phyloP scores from a whole-genome alignment of 768 basidiomycete genomes.

The Hypholoma fasciculare region DNA sequence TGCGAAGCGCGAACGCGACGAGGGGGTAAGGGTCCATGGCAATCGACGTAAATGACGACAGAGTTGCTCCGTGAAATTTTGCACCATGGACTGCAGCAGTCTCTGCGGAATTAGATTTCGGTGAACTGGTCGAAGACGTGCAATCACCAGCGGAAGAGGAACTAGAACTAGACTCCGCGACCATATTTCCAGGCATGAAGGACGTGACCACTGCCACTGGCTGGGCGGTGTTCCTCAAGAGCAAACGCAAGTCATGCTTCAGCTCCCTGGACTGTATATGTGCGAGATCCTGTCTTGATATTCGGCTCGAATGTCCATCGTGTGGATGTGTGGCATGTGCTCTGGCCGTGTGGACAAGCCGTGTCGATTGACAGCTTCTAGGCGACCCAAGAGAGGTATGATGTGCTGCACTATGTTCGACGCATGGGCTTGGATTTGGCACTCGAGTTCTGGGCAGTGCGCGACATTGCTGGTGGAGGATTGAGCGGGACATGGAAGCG shows the following conservation, averaged over 20 bases:
- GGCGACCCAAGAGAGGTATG: too few species aligned
- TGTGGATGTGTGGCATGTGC: not conserved
- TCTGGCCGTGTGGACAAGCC: not conserved
- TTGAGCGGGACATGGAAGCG: conserved; percentile 2
- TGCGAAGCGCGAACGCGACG: conserved; percentile 85
- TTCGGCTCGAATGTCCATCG: not conserved
- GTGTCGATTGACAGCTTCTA: not conserved
- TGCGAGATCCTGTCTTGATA: not conserved
- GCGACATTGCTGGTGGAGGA: conserved; percentile 5
- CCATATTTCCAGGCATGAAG: conserved; percentile 42
- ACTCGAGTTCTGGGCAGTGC: not conserved
- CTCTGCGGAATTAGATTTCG: not conserved
- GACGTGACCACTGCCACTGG: conserved; percentile 87
- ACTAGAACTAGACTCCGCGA: not conserved
- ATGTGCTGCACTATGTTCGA: not conserved
- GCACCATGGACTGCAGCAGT: not conserved
- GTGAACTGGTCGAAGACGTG: not conserved
- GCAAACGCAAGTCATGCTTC: conserved; percentile 43
- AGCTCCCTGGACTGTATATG: conserved; percentile 3
- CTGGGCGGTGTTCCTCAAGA: conserved; percentile 79
- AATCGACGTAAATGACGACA: conserved; percentile 92
- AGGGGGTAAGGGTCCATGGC: conserved; percentile 88
- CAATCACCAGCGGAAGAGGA: not conserved
- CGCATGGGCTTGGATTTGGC: not conserved
- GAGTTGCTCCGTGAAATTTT: conserved; percentile 82